These are phyloP conservation scores for Gossypium longicalyx DNA, from an alignment of 345 rosid genomes.

Conservation along the genomic window DNA sequence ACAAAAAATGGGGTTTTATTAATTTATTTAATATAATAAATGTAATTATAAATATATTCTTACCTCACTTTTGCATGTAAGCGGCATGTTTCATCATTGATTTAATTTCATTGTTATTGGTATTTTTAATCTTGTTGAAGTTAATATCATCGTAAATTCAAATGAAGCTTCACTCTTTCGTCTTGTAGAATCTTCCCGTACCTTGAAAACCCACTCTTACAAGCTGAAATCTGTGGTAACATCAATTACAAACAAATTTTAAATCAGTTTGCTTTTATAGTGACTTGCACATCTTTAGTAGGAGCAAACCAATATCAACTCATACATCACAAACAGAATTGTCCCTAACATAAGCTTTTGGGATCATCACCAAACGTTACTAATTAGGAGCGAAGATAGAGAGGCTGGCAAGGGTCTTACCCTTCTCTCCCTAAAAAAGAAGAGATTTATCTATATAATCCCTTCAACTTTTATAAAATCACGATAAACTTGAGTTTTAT, in stretches of 20 bases:
- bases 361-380: too few relatives aligned
- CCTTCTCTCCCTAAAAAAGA: too few relatives aligned
- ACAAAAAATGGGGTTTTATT: not conserved
- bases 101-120: not conserved
- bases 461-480: too few relatives aligned
- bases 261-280: too few relatives aligned
- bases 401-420: too few relatives aligned
- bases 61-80: not conserved
- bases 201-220: slow-evolving; percentile 70
- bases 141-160: slow-evolving; percentile 8
- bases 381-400: too few relatives aligned
- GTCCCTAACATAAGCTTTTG: too few relatives aligned
- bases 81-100: not conserved
- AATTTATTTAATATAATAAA: not conserved
- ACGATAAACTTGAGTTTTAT: too few relatives aligned
- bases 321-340: too few relatives aligned
- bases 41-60: not conserved
- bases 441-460: too few relatives aligned
- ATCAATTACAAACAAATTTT: not conserved
- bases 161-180: slow-evolving; percentile 38
- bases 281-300: too few relatives aligned
- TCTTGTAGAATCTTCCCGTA: slow-evolving; percentile 58
- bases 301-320: too few relatives aligned
- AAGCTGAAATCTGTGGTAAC: slow-evolving; percentile 71
- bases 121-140: not conserved